Evolutionary conservation across 2,329 filamentous ascomycete species (phyloP).

Genomic region (Colletotrichum karsti): DNA sequence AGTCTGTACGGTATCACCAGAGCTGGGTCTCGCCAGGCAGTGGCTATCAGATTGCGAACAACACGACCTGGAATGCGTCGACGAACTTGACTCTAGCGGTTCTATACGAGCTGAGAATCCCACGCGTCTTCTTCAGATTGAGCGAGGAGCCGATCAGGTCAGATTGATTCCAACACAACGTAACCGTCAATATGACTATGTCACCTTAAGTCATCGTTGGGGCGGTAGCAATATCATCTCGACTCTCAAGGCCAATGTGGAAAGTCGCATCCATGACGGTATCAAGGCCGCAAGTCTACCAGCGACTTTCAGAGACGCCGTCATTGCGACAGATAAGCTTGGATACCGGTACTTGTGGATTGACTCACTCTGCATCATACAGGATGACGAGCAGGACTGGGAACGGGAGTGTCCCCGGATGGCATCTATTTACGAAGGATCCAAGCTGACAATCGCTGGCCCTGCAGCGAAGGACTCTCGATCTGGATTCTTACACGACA

Average conservation of each 20-base stretch:
- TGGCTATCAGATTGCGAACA: not conserved
- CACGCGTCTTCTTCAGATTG: not conserved
- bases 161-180: not conserved
- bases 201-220: not conserved
- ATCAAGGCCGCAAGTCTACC: not conserved
- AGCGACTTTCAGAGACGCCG: not conserved
- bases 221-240: not conserved
- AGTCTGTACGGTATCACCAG: not conserved
- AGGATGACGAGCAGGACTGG: not conserved
- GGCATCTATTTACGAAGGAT: not conserved
- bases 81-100: not conserved
- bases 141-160: not conserved
- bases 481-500: not conserved
- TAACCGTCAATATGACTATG: not conserved
- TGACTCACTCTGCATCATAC: too few species aligned
- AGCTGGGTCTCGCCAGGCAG: not conserved
- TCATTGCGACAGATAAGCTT: not conserved
- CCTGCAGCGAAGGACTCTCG: not conserved
- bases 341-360: not conserved
- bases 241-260: not conserved
- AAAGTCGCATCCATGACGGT: not conserved
- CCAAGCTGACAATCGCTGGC: not conserved
- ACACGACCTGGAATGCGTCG: not conserved
- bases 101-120: not conserved
- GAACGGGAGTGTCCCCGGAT: not conserved